These are phyloP conservation scores for Yarrowia hollandica DNA, from an alignment of 805 yeast genomes.

Conservation along the genomic window DNA sequence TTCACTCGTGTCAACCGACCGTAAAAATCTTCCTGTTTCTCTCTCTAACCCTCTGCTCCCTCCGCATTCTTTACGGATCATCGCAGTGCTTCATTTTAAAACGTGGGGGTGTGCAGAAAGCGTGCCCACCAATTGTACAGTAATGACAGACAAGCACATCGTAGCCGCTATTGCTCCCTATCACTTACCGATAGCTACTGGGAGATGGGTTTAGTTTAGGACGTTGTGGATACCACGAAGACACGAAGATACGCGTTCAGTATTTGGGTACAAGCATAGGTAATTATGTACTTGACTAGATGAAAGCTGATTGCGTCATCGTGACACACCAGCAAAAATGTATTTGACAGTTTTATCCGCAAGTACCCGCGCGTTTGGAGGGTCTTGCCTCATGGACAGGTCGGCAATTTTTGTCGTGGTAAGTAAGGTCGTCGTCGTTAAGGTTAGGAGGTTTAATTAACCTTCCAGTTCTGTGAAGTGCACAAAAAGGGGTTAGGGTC, in stretches of 20 bases:
- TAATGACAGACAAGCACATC: background rate
- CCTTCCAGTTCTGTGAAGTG: background rate
- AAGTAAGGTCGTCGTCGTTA: background rate
- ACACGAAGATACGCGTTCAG: background rate
- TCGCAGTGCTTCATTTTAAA: background rate
- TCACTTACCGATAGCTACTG: too few species aligned
- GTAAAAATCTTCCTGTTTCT: too few species aligned
- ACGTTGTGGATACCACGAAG: background rate
- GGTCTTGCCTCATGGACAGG: too few species aligned
- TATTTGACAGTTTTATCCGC: too few species aligned
- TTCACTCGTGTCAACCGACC: too few species aligned
- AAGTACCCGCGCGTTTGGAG: too few species aligned
- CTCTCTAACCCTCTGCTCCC: too few species aligned
- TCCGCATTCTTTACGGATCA: background rate
- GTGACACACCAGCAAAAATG: too few species aligned
- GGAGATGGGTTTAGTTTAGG: too few species aligned
- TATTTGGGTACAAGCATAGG: background rate
- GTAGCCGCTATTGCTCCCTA: slow-evolving; percentile 4
- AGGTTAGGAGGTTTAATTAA: background rate
- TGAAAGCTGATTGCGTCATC: too few species aligned
- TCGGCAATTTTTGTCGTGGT: too few species aligned
- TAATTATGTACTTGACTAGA: too few species aligned
- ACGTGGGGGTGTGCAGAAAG: background rate
- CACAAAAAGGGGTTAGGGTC: background rate
- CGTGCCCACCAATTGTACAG: background rate